These are phyloP conservation scores for Hypoxylon sp. DNA, from an alignment of 2,329 filamentous ascomycete genomes.

Conservation along the genomic window DNA sequence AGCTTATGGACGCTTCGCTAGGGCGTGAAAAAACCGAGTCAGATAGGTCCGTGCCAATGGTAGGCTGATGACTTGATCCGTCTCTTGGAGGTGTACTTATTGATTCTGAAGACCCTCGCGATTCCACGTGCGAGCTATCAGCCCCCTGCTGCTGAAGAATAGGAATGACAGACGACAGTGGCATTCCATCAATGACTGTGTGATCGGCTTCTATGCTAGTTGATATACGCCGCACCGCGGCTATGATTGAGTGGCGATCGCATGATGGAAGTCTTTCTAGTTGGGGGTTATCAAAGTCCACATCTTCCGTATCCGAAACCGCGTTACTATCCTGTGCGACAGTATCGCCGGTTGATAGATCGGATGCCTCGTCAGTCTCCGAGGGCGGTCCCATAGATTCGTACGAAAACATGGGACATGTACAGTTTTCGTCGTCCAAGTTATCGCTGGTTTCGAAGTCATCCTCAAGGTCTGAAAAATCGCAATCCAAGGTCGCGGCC, in stretches of 20 bases:
- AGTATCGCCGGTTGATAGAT: conserved; percentile 8
- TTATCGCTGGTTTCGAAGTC: conserved; percentile 21
- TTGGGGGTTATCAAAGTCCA: conserved; percentile 42
- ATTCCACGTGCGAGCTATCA: conserved; percentile 3
- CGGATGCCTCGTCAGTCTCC: conserved; percentile 12
- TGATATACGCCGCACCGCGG: conserved; percentile 44
- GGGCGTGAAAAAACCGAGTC: background rate
- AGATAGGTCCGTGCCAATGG: background rate
- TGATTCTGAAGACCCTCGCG: background rate
- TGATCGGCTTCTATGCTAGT: conserved; percentile 40
- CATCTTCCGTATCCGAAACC: conserved; percentile 15
- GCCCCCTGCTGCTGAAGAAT: background rate
- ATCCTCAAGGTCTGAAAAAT: conserved; percentile 19
- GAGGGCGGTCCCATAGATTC: conserved; percentile 37
- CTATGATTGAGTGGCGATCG: conserved; percentile 44
- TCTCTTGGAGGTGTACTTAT: conserved; percentile 2
- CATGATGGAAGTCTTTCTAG: conserved; percentile 44
- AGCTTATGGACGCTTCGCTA: conserved; percentile 21
- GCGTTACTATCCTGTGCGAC: conserved; percentile 4
- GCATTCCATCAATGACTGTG: conserved; percentile 32
- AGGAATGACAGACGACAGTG: conserved; percentile 31
- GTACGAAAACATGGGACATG: conserved; percentile 40
- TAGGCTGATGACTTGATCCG: conserved; percentile 3
- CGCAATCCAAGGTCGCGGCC: conserved; percentile 49
- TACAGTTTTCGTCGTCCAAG: conserved; percentile 8